These are phyloP conservation scores for Serendipita sp. DNA, from an alignment of 768 basidiomycete genomes.

Conservation along the genomic window DNA sequence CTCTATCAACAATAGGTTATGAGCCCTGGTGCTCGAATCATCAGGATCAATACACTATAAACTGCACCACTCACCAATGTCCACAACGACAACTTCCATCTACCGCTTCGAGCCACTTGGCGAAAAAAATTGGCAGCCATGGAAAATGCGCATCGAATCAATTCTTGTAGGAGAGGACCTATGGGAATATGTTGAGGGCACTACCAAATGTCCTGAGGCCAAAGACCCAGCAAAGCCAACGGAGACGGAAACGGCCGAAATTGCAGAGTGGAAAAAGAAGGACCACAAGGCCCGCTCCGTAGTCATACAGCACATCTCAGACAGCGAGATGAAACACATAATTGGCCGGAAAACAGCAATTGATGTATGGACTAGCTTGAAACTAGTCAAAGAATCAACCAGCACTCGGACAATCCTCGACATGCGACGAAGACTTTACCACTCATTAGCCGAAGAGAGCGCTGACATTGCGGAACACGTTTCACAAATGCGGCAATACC, in stretches of 20 bases:
- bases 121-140: conserved; percentile 10
- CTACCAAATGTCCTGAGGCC: not conserved
- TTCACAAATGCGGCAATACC: conserved; percentile 15
- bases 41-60: not conserved
- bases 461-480: conserved; percentile 22
- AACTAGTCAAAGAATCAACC: conserved; percentile 18
- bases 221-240: not conserved
- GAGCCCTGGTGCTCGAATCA: not conserved
- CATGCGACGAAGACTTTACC: conserved; percentile 17
- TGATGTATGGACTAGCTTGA: conserved; percentile 19
- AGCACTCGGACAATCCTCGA: conserved; percentile 19
- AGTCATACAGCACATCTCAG: conserved; percentile 19
- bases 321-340: conserved; percentile 20
- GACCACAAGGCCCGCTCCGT: conserved; percentile 20
- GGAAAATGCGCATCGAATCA: conserved; percentile 11
- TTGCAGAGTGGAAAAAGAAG: conserved; percentile 17
- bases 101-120: conserved; percentile 7
- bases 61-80: not conserved
- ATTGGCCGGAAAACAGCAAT: conserved; percentile 15
- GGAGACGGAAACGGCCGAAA: not conserved
- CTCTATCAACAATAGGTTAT: not conserved
- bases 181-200: not conserved
- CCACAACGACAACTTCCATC: not conserved
- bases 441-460: conserved; percentile 18
- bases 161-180: conserved; percentile 7